phyloP scores from a whole-genome alignment of 805 yeast species.

The Saccharomycopsis fibuligera region DNA sequence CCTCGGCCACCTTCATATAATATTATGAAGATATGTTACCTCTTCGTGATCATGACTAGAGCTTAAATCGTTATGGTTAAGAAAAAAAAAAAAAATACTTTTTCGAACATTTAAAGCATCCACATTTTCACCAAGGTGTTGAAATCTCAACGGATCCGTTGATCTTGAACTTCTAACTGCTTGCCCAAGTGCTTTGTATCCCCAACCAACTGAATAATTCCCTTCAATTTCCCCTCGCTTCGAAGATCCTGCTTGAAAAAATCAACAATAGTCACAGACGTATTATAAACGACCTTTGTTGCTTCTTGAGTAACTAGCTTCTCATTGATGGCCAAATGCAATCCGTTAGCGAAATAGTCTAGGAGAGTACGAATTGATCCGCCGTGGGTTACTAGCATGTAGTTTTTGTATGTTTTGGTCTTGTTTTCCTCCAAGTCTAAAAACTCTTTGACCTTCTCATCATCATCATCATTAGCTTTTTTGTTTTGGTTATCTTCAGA shows the following conservation, averaged over 20 bases:
- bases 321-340: slow-evolving; percentile 28
- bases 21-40: too few species aligned
- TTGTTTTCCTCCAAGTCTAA: too few species aligned
- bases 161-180: slow-evolving; percentile 44
- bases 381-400: slow-evolving; percentile 70
- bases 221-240: slow-evolving; percentile 38
- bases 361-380: slow-evolving; percentile 65
- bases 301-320: slow-evolving; percentile 30
- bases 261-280: slow-evolving; percentile 66
- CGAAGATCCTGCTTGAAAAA: slow-evolving; percentile 37
- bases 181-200: slow-evolving; percentile 62
- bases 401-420: slow-evolving; percentile 33
- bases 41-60: too few species aligned
- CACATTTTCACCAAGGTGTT: too few species aligned
- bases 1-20: too few species aligned
- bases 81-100: too few species aligned
- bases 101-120: too few species aligned
- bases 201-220: slow-evolving; percentile 38
- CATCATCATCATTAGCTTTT: background rate
- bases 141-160: slow-evolving; percentile 37
- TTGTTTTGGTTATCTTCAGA: slow-evolving; percentile 24
- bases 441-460: too few species aligned
- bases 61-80: too few species aligned
- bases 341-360: slow-evolving; percentile 39
- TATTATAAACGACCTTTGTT: slow-evolving; percentile 51